phyloP scores from a whole-genome alignment of 345 rosid species.

The Raphanus sativus region DNA sequence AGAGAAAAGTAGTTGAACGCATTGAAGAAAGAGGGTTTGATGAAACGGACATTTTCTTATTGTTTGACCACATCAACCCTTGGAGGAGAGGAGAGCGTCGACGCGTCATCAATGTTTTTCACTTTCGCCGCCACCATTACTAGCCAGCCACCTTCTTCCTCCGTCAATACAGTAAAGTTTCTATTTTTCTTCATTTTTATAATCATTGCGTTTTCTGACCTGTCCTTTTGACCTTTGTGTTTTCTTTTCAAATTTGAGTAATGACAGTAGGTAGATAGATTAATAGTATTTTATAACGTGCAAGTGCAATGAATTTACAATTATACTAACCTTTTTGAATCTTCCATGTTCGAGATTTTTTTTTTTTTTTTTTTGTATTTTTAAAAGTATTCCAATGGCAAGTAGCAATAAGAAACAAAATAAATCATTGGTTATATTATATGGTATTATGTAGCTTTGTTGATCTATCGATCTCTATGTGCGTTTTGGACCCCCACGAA shows the following conservation, averaged over 20 bases:
- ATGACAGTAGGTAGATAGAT: slow-evolving; percentile 22
- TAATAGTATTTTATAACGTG: background rate
- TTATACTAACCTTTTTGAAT: background rate
- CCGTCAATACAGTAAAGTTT: background rate
- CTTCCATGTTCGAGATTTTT: background rate
- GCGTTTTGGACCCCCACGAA: slow-evolving; percentile 9
- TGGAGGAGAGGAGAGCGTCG: slow-evolving; percentile 8
- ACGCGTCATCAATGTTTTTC: slow-evolving; percentile 2
- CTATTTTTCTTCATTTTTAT: background rate
- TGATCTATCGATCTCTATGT: background rate
- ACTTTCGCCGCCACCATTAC: slow-evolving; percentile 29
- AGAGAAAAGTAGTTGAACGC: slow-evolving; percentile 21
- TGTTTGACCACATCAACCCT: slow-evolving; percentile 27
- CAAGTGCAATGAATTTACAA: background rate
- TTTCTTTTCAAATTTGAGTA: background rate
- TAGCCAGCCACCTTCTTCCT: slow-evolving; percentile 6
- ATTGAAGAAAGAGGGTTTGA: slow-evolving; percentile 13
- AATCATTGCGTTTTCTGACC: slow-evolving; percentile 10
- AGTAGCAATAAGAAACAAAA: background rate
- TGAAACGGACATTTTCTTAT: slow-evolving; percentile 2
- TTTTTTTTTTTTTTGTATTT: background rate
- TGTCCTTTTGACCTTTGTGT: slow-evolving; percentile 23
- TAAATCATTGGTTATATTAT: background rate
- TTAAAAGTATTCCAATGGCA: background rate
- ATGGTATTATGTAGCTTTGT: background rate